Percentiles rank a stretch among this genome's conserved stretches.
phyloP scores from a whole-genome alignment of 345 rosid species.

The Alliaria petiolata region DNA sequence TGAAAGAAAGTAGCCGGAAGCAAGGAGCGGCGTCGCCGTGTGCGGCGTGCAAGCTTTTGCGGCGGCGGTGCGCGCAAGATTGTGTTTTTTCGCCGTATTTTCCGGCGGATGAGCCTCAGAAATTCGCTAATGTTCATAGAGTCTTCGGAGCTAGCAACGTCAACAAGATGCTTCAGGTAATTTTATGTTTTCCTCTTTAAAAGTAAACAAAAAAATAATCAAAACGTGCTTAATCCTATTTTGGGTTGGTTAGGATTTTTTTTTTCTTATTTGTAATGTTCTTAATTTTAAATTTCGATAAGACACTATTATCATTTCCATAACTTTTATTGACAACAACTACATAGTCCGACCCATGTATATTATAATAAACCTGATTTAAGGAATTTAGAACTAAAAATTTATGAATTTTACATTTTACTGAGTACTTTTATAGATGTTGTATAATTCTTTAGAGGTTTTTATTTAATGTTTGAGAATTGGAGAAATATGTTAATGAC shows the following conservation, averaged over 20 bases:
- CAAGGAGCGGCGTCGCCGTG: conserved; percentile 79
- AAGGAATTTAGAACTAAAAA: background rate
- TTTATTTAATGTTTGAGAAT: background rate
- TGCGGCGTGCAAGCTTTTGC: conserved; percentile 90
- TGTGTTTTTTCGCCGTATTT: conserved; percentile 91
- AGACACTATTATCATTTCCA: conserved; percentile 11
- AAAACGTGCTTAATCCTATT: background rate
- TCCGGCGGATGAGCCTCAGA: conserved; percentile 87
- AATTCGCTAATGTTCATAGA: conserved; percentile 85
- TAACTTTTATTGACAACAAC: conserved; percentile 19
- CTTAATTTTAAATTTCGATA: background rate
- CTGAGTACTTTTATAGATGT: background rate
- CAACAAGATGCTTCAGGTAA: conserved; percentile 94
- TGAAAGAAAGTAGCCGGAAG: conserved; percentile 64
- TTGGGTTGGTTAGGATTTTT: background rate
- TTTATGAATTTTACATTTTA: background rate
- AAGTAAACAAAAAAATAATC: background rate
- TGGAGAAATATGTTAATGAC: background rate
- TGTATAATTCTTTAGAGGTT: background rate
- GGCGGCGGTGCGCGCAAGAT: conserved; percentile 78
- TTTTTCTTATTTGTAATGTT: background rate
- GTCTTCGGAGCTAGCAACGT: conserved; percentile 95
- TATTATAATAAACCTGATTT: background rate
- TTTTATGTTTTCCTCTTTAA: background rate
- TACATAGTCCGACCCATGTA: conserved; percentile 5